phyloP scores from a whole-genome alignment of 2,329 filamentous ascomycete species.

The Calycina herbarum region DNA sequence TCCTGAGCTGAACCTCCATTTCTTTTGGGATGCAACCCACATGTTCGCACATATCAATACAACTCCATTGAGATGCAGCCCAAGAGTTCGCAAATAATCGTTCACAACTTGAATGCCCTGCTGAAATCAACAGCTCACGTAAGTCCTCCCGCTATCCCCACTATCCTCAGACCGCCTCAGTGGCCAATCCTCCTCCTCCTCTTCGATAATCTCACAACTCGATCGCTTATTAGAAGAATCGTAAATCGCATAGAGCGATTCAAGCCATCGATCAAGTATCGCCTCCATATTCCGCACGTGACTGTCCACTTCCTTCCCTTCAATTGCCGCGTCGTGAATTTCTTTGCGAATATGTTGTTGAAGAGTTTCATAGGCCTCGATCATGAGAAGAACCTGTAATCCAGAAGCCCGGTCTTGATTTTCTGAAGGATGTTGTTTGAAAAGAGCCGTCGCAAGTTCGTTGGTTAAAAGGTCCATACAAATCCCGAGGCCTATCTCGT shows the following conservation, averaged over 20 bases:
- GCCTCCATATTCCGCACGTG: constrained; percentile 26
- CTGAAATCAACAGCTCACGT: not conserved
- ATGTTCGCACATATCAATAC: not conserved
- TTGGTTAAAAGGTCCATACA: constrained; percentile 33
- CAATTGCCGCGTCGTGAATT: constrained; percentile 18
- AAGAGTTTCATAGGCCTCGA: constrained; percentile 35
- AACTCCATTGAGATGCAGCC: too few species aligned
- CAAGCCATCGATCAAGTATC: constrained; percentile 33
- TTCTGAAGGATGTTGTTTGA: constrained; percentile 22
- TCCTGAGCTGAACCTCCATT: constrained; percentile 1
- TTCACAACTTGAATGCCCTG: too few species aligned
- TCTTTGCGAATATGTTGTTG: constrained; percentile 28
- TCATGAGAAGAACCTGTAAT: constrained; percentile 36
- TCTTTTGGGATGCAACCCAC: not conserved
- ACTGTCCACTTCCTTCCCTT: constrained; percentile 12
- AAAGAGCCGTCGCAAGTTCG: constrained; percentile 29
- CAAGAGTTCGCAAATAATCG: too few species aligned
- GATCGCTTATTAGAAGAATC: constrained; percentile 24
- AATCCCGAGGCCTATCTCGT: constrained; percentile 33
- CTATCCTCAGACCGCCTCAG: constrained; percentile 22
- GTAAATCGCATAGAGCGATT: constrained; percentile 34
- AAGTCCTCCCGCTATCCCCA: constrained; percentile 7
- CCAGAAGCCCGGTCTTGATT: constrained; percentile 27
- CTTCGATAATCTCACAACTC: constrained; percentile 7
- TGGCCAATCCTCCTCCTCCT: constrained; percentile 21